Evolutionary conservation across 805 yeast genomes (phyloP).

Genomic region (Starmerella riodocensis): DNA sequence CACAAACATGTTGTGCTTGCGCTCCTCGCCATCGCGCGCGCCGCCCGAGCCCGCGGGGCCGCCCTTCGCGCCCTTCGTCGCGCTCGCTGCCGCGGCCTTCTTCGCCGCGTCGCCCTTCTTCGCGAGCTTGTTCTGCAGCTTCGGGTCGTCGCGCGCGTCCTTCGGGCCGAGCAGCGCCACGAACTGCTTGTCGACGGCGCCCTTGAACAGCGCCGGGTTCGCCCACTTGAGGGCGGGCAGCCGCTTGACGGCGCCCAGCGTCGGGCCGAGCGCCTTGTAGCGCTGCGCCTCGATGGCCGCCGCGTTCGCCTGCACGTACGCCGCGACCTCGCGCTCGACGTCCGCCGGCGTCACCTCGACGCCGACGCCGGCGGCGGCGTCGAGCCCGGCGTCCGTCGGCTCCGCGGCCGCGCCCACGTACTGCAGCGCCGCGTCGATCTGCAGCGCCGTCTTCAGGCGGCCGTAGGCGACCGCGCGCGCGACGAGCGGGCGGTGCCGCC

Average conservation of each 20-base stretch:
- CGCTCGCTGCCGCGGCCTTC: constrained; percentile 30
- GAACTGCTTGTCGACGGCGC: constrained; percentile 68
- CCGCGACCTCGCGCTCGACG: constrained; percentile 42
- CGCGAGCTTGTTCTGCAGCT: constrained; percentile 24
- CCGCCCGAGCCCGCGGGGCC: no score
- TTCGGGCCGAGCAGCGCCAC: constrained; percentile 74
- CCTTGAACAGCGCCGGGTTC: constrained; percentile 72
- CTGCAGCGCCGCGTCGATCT: constrained; percentile 62
- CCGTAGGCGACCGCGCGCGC: constrained; percentile 52
- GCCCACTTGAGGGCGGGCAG: constrained; percentile 83
- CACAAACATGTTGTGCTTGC: constrained; percentile 47
- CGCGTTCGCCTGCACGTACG: constrained; percentile 47
- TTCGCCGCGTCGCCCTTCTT: constrained; percentile 13
- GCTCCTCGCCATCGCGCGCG: constrained; percentile 14
- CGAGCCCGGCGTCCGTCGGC: constrained; percentile 40
- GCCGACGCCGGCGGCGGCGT: constrained; percentile 64
- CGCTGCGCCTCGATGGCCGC: constrained; percentile 55
- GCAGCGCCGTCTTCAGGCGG: constrained; percentile 52
- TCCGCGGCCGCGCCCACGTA: constrained; percentile 42
- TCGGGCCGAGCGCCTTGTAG: constrained; percentile 63
- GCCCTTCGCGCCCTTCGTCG: constrained; percentile 10
- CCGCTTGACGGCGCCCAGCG: constrained; percentile 64
- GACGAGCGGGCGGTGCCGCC: constrained; percentile 37
- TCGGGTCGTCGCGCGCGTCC: constrained; percentile 73
- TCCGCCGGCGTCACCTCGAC: constrained; percentile 53